Evolutionary conservation across 1,284 basidiomycete species (phyloP), one percentile per base, ranked within the genome.

Genomic region (Prillingera fragicola): DNA sequence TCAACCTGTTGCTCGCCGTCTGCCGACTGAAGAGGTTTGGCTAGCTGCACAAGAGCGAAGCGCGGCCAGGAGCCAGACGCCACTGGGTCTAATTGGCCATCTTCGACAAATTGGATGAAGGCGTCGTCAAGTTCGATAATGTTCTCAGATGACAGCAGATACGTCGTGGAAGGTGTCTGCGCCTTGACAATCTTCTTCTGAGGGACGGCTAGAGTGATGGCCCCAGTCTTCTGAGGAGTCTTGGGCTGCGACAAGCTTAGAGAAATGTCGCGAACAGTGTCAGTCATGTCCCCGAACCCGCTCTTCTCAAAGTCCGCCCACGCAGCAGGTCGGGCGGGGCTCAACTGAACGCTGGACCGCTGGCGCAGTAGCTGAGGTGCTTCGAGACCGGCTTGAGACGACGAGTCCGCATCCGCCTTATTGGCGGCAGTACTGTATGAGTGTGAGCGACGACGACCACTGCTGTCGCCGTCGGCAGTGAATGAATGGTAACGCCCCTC

Each of bases 81-180:
- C 2, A 48, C 24, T 4, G 48, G 31, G 38, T 69, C 65, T 1
- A 55, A 45, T 34, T 59, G 60, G 19, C 49, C 62, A 36, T 69
- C 65, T 25, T 65, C 58, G 14, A 60, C 56, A 45, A 66, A 67
- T 7, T 55, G 32, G 15, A 63, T 46, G 52, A 69, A 69, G 2
- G 50, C 45, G 34, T 69, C 63, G 33, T 69, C 65, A 17, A 63
- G 42, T 5, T 60, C 57, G 28, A 62, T 48, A 17, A 60, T 32
- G 13, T 51, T 55, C 41, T 66, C 63, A 0, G 38, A 25, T 3
- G 39, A 28, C 13, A 52, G 35, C 17, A 46, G 24, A 28, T 43
- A 45, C 12, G 31, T 33, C 12, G 41, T 43, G 3, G 49, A 38
- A 10, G 45, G 26, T 14, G 31, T 14, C 3, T 19, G 23, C 12